Percentiles rank a stretch among this genome's conserved stretches.
Evolutionary conservation across 2,329 filamentous ascomycete genomes (phyloP).

Genomic region (Pseudocercospora pini-densiflorae): DNA sequence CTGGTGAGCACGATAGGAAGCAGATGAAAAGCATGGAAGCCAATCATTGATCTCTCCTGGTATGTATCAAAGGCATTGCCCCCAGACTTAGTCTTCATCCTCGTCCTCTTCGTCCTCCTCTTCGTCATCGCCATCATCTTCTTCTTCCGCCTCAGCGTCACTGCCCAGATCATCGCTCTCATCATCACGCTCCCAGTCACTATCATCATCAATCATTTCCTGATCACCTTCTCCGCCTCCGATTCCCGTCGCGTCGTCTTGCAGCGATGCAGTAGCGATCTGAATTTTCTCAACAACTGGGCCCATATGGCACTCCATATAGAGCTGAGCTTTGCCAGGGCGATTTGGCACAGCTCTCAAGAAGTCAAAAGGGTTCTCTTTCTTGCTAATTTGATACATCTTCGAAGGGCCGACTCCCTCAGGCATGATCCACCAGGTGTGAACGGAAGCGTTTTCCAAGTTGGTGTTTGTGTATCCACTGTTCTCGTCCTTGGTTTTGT

Average conservation of each 20-base stretch:
- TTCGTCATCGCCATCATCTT: too few species aligned
- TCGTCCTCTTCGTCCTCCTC: too few species aligned
- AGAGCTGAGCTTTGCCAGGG: background rate
- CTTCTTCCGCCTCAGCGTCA: too few species aligned
- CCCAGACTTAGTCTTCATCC: too few species aligned
- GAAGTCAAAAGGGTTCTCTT: background rate
- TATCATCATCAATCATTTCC: too few species aligned
- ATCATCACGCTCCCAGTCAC: too few species aligned
- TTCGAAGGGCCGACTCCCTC: background rate
- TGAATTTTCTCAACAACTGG: background rate
- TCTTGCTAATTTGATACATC: background rate
- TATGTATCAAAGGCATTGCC: too few species aligned
- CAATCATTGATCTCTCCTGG: too few species aligned
- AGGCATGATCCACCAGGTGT: background rate
- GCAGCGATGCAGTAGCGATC: background rate
- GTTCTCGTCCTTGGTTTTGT: background rate
- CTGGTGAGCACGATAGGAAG: too few species aligned
- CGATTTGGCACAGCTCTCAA: background rate
- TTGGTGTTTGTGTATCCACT: background rate
- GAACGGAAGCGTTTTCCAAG: too few species aligned
- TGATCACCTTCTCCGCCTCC: background rate
- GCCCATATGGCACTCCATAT: background rate
- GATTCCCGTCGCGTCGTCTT: background rate
- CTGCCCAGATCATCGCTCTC: too few species aligned
- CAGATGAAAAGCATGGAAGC: too few species aligned